Evolutionary conservation across 371 early-diverging fungal genomes (phyloP).

Genomic region (Mortierella sp.): DNA sequence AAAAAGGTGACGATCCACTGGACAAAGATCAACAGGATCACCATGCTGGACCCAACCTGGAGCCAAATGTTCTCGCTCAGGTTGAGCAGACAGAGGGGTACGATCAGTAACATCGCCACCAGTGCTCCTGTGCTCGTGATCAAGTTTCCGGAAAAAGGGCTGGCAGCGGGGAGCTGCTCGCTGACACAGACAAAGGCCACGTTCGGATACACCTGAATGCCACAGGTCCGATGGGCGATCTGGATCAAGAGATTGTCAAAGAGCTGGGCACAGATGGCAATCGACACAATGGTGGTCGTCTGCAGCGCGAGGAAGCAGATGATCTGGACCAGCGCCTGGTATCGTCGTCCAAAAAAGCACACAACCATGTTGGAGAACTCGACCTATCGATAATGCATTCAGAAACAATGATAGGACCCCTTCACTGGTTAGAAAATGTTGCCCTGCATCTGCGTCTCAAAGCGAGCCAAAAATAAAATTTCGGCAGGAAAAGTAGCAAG

Average conservation of each 20-base stretch:
- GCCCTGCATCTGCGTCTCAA: neutral
- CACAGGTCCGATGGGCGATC: constrained; percentile 55
- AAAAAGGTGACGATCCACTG: constrained; percentile 70
- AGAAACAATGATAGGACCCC: neutral
- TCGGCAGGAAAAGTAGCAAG: neutral
- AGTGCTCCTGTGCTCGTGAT: constrained; percentile 66
- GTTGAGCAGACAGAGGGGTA: constrained; percentile 67
- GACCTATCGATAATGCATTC: constrained; percentile 32
- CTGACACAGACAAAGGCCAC: constrained; percentile 37
- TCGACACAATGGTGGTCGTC: constrained; percentile 71
- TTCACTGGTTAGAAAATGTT: neutral
- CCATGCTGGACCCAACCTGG: constrained; percentile 63
- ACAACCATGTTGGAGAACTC: constrained; percentile 70
- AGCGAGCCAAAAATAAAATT: neutral
- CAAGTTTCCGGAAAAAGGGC: constrained; percentile 63
- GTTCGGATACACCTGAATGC: constrained; percentile 49
- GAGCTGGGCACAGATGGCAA: constrained; percentile 71
- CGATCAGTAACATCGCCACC: constrained; percentile 62
- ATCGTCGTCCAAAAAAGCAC: constrained; percentile 66
- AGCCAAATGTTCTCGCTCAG: constrained; percentile 68
- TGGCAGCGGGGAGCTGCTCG: constrained; percentile 24
- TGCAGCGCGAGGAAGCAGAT: constrained; percentile 68
- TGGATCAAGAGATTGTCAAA: constrained; percentile 59
- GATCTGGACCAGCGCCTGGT: constrained; percentile 65
- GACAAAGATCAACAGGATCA: constrained; percentile 61